phyloP scores from a whole-genome alignment of 176 grass and related monocot species.

The Otatea glauca region DNA sequence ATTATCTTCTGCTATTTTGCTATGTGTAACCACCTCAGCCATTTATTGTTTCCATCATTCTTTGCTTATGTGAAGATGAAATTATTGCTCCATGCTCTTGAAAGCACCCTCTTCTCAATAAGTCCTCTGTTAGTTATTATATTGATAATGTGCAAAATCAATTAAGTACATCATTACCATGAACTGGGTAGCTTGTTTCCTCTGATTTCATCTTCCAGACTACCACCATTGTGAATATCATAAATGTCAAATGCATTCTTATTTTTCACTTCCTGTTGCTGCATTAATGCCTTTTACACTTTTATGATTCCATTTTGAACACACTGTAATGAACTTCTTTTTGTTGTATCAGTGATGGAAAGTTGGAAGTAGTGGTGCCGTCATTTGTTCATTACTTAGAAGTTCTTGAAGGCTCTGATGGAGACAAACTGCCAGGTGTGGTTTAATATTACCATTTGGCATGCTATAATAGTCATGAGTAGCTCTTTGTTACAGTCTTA shows the following conservation, averaged over 20 bases:
- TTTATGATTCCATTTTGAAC: slow-evolving; percentile 22
- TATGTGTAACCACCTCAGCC: neutral
- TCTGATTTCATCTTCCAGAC: slow-evolving; percentile 15
- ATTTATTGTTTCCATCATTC: slow-evolving; percentile 32
- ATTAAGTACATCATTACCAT: slow-evolving; percentile 6
- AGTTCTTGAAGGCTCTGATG: slow-evolving; percentile 95
- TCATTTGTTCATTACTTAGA: slow-evolving; percentile 98
- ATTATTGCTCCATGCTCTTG: neutral
- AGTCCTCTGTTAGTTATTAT: slow-evolving; percentile 8
- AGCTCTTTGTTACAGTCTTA: slow-evolving; percentile 1
- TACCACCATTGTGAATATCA: neutral
- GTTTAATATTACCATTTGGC: slow-evolving; percentile 29
- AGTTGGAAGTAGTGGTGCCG: slow-evolving; percentile 91
- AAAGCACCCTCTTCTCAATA: slow-evolving; percentile 2
- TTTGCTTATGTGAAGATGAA: neutral
- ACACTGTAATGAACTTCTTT: slow-evolving; percentile 31
- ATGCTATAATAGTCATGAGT: slow-evolving; percentile 13
- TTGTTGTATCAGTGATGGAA: slow-evolving; percentile 69
- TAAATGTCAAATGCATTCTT: slow-evolving; percentile 29
- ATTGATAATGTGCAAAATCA: slow-evolving; percentile 16
- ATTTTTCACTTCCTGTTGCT: neutral
- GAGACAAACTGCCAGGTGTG: slow-evolving; percentile 90
- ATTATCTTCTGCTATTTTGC: neutral
- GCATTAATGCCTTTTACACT: slow-evolving; percentile 25
- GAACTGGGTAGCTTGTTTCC: slow-evolving; percentile 9